Conservation (phyloP, 108 stramenopile species). For the Asterionellopsis glacialis region DNA sequence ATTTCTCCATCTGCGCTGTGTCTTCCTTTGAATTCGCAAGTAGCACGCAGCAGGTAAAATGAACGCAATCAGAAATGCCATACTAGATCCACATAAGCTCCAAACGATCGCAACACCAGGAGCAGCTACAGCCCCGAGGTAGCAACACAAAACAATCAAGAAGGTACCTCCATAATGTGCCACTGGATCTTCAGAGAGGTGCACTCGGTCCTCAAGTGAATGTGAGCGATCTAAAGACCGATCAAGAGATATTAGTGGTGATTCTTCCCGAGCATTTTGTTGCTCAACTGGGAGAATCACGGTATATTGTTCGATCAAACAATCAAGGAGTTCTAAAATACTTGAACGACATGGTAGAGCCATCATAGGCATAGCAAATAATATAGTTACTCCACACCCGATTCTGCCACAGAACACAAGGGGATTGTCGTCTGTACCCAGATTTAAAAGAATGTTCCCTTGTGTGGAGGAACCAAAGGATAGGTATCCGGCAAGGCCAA, state of each 20-base stretch:
- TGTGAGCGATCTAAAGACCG: background rate
- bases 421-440: slow-evolving; percentile 24
- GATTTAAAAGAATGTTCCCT: slow-evolving; percentile 69
- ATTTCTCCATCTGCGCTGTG: background rate
- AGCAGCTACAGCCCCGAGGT: slow-evolving; percentile 47
- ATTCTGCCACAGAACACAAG: slow-evolving; percentile 56
- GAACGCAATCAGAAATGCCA: slow-evolving; percentile 74
- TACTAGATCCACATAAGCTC: slow-evolving; percentile 62
- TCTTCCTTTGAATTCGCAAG: slow-evolving; percentile 26
- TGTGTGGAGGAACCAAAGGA: slow-evolving; percentile 36
- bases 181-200: background rate
- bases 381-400: slow-evolving; percentile 61
- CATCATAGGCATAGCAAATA: slow-evolving; percentile 64
- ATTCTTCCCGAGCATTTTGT: background rate
- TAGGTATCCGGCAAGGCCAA: slow-evolving; percentile 64
- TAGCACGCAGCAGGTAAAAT: slow-evolving; percentile 57
- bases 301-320: slow-evolving; percentile 1
- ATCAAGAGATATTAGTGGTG: background rate
- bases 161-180: slow-evolving; percentile 50
- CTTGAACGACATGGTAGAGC: slow-evolving; percentile 70
- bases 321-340: slow-evolving; percentile 38
- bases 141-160: slow-evolving; percentile 41
- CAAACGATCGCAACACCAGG: slow-evolving; percentile 77
- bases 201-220: background rate
- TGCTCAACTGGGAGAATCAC: background rate